Base-by-base conservation (phyloP, 352 stramenopile species). In the Globisporangium takayamanum region DNA sequence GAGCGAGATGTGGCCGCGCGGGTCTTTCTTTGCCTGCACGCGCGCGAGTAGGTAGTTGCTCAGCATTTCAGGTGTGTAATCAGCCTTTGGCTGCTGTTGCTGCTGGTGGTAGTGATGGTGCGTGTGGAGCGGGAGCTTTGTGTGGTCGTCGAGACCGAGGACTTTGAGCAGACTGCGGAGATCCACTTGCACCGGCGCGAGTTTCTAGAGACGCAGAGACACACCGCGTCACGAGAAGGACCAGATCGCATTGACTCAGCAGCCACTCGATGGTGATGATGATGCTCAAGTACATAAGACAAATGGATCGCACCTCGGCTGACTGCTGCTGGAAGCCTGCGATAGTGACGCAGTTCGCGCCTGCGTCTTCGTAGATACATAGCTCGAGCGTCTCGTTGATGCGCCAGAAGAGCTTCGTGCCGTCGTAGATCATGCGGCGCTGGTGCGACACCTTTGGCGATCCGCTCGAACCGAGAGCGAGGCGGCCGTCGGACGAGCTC, bases 311-410 rank as follows among this genome's bases (percentile, higher is more conserved):
- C 47, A 76, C 68, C 61, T 76, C 59, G 10, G 55, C 52, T 25
- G 70, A 65, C 42, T 78, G 68, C 20, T 85, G 81, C n/a, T 74
- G 72, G 44, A 87, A 84, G 4, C 73, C 82, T 15, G 72, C 64
- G 60, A 94, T 77, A 1, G 81, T 91, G 56, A 93, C 59, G 33
- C 70, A 79, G 64, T 91, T 88, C 22, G 68, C 77, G 2, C 77
- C 58, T 15, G 72, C 72, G 57, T 92, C 81, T 67, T 94, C 83
- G 56, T 88, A 88, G 55, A 94, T 89, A 55, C 82, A 88, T 30
- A 94, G 62, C 62, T 94, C 85, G 1, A 94, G 64, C 26, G 85
- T 94, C 65, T 93, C 83, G 59, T 93, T 93, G 57, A 91, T 84
- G 37, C 83, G 82, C 85, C 85, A 94, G 41, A 94, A 94, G 16